A percentile compares a stretch with the other conserved stretches of the same genome.
Conservation (phyloP, 768 basidiomycete species). For the Mycena maculata region DNA sequence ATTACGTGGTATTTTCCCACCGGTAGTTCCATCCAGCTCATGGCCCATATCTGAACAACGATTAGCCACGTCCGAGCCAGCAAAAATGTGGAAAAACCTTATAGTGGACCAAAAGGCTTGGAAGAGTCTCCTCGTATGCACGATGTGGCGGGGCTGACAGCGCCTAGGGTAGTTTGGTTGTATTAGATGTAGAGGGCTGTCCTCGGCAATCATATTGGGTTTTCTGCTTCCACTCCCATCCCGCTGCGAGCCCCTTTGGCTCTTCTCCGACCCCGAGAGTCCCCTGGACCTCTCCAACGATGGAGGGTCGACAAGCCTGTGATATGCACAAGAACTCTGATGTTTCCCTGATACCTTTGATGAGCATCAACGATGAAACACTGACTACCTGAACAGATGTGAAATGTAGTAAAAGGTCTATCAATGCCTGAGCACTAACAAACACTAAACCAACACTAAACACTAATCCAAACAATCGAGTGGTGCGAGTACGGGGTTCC, state of each 20-base stretch:
- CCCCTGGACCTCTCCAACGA: no score
- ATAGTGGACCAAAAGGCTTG: conserved; percentile 4
- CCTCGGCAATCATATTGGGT: no score
- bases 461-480: no score
- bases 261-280: neutral
- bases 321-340: conserved; percentile 16
- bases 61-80: neutral
- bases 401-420: no score
- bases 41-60: conserved; percentile 10
- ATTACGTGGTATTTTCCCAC: conserved; percentile 7
- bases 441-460: no score
- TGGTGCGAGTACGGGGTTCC: no score
- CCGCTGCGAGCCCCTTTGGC: no score
- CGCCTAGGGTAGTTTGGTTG: no score
- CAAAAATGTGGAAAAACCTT: neutral
- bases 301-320: neutral
- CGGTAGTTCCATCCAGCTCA: conserved; percentile 31
- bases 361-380: neutral
- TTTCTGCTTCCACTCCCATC: no score
- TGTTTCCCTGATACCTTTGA: neutral
- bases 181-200: no score
- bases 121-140: no score
- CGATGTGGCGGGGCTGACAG: no score
- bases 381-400: conserved; percentile 1
- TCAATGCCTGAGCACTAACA: neutral